Evolutionary conservation across 441 rosid species (phyloP).

Genomic region (Francoa sonchifolia): DNA sequence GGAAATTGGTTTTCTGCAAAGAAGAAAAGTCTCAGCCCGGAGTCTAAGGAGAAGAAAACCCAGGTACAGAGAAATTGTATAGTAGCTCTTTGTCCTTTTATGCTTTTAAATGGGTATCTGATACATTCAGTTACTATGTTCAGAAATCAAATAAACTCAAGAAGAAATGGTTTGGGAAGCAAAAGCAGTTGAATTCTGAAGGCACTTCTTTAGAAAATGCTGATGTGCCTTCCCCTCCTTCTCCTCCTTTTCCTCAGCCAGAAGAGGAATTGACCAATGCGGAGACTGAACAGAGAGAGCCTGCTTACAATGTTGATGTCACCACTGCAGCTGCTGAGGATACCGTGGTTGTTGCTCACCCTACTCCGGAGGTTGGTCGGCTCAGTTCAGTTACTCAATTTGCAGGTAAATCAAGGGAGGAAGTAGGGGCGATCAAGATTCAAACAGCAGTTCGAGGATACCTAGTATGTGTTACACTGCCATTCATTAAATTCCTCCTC

Average conservation of each 20-base stretch:
- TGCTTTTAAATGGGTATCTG: background rate
- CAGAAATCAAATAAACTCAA: conserved; percentile 40
- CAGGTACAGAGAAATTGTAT: conserved; percentile 22
- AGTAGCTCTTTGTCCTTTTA: conserved; percentile 2
- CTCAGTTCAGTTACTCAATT: conserved; percentile 22
- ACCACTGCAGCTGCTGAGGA: conserved; percentile 16
- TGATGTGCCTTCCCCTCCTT: conserved; percentile 20
- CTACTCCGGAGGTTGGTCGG: conserved; percentile 31
- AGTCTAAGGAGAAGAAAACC: conserved; percentile 54
- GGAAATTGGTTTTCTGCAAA: conserved; percentile 86
- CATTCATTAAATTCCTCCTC: too few relatives aligned
- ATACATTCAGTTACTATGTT: background rate
- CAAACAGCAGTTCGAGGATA: conserved; percentile 81
- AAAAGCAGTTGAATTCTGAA: conserved; percentile 28
- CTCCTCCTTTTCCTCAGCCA: conserved; percentile 24
- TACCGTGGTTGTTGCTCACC: conserved; percentile 20
- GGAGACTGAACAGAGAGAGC: conserved; percentile 26
- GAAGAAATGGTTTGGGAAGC: conserved; percentile 42
- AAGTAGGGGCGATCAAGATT: conserved; percentile 69
- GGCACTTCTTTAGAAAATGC: conserved; percentile 24
- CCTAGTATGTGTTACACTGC: conserved; percentile 29
- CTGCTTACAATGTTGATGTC: conserved; percentile 25
- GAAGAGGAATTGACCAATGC: conserved; percentile 39
- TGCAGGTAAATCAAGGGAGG: conserved; percentile 57
- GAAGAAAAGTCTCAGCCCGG: conserved; percentile 77